A percentile compares a stretch with the other conserved stretches of the same genome.
phyloP scores from a whole-genome alignment of 176 grass and related monocot species.

The Panicum miliaceum region DNA sequence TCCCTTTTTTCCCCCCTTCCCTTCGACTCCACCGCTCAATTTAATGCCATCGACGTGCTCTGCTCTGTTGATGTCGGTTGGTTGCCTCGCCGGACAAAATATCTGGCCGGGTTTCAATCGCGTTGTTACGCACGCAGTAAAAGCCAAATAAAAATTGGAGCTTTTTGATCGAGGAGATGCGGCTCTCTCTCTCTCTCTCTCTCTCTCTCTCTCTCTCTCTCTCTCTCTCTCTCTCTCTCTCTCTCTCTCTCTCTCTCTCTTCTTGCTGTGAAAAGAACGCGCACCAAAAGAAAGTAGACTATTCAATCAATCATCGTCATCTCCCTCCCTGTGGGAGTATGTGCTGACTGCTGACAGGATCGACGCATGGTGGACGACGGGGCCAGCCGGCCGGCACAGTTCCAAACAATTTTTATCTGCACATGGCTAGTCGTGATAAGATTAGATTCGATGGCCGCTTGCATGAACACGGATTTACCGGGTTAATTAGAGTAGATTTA shows the following conservation, averaged over 20 bases:
- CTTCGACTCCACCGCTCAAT: not conserved
- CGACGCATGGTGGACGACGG: not conserved
- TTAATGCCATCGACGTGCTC: not conserved
- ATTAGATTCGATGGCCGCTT: too few species aligned
- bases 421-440: too few species aligned
- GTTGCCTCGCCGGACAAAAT: not conserved
- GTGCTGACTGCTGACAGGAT: constrained; percentile 22
- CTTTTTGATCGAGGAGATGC: not conserved
- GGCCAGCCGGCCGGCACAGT: not conserved
- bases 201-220: too few species aligned
- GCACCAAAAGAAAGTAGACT: constrained; percentile 23
- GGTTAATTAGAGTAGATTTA: not conserved
- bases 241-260: too few species aligned
- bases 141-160: constrained; percentile 12
- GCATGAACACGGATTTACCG: not conserved
- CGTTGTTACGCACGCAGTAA: not conserved
- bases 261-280: constrained; percentile 12
- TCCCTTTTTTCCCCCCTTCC: too few species aligned
- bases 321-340: not conserved
- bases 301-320: constrained; percentile 1
- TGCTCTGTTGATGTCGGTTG: not conserved
- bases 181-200: too few species aligned
- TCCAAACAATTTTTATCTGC: not conserved
- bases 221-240: too few species aligned
- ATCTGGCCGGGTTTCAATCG: not conserved